These are phyloP conservation scores for Microascus cirrosus DNA, from an alignment of 2,329 filamentous ascomycete species.

Conservation along the genomic window DNA sequence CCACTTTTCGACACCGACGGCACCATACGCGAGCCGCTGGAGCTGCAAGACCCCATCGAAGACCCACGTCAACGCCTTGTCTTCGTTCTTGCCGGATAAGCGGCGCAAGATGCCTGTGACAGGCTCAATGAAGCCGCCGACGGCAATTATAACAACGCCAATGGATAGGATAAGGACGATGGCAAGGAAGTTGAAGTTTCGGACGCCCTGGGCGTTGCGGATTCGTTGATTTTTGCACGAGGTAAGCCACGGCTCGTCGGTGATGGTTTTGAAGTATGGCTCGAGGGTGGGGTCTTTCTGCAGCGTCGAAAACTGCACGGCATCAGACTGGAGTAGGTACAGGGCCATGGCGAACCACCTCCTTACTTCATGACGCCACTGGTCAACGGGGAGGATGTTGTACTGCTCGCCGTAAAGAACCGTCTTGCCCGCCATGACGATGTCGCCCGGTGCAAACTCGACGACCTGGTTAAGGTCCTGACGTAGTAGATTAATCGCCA, in stretches of 20 bases:
- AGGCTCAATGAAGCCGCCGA: constrained; percentile 4
- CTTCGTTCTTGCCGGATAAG: background rate
- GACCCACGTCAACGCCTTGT: constrained; percentile 2
- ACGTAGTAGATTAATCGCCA: constrained; percentile 3
- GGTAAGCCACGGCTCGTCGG: constrained; percentile 3
- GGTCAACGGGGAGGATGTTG: constrained; percentile 3
- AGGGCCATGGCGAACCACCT: constrained; percentile 5
- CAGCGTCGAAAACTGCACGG: constrained; percentile 2
- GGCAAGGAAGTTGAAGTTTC: constrained; percentile 6
- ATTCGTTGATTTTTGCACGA: constrained; percentile 4
- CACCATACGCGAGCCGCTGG: constrained; percentile 2
- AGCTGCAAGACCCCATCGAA: constrained; percentile 4
- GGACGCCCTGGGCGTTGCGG: constrained; percentile 2
- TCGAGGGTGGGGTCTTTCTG: constrained; percentile 1
- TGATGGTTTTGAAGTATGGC: background rate
- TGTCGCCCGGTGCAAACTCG: constrained; percentile 2
- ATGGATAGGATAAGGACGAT: constrained; percentile 3
- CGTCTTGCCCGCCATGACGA: constrained; percentile 4
- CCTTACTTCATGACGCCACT: constrained; percentile 3
- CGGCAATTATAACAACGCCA: background rate
- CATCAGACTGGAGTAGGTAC: constrained; percentile 4
- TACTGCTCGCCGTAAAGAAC: constrained; percentile 5
- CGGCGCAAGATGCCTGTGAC: background rate
- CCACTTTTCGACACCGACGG: constrained; percentile 4
- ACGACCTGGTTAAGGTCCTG: constrained; percentile 4